These are phyloP conservation scores for Pyrenophora graminea DNA, from an alignment of 2,329 filamentous ascomycete species.

Conservation along the genomic window DNA sequence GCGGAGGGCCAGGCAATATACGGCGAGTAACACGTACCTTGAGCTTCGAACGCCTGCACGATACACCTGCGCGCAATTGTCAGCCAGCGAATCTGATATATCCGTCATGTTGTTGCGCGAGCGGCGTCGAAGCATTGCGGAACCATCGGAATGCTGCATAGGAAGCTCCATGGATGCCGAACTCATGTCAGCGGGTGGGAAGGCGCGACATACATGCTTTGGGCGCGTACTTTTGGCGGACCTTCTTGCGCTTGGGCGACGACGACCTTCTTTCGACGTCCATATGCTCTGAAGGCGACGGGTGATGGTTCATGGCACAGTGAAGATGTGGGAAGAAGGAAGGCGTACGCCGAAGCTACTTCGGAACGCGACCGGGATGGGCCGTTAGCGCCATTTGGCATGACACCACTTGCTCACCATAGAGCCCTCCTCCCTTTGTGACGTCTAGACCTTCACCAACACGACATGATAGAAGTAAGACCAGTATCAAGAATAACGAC, in stretches of 20 bases:
- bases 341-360: slow-evolving; percentile 10
- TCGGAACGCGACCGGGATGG: slow-evolving; percentile 27
- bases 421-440: no score
- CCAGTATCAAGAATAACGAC: no score
- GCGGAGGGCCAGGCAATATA: background rate
- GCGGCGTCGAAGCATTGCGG: slow-evolving; percentile 17
- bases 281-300: slow-evolving; percentile 17
- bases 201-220: slow-evolving; percentile 39
- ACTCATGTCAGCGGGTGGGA: background rate
- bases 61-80: slow-evolving; percentile 33
- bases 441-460: no score
- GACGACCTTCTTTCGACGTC: slow-evolving; percentile 29
- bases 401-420: background rate
- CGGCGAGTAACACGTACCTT: slow-evolving; percentile 28
- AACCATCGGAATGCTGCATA: slow-evolving; percentile 33
- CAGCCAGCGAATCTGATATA: slow-evolving; percentile 12
- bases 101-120: background rate
- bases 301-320: slow-evolving; percentile 32
- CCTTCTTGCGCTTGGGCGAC: slow-evolving; percentile 44
- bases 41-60: slow-evolving; percentile 43
- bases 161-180: slow-evolving; percentile 6
- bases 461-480: no score
- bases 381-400: slow-evolving; percentile 4
- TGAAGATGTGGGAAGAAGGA: slow-evolving; percentile 21
- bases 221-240: slow-evolving; percentile 43